Evolutionary conservation across 2,329 filamentous ascomycete species (phyloP), one percentile per base, ranked within the genome.

Genomic region (Colletotrichum tropicicola): DNA sequence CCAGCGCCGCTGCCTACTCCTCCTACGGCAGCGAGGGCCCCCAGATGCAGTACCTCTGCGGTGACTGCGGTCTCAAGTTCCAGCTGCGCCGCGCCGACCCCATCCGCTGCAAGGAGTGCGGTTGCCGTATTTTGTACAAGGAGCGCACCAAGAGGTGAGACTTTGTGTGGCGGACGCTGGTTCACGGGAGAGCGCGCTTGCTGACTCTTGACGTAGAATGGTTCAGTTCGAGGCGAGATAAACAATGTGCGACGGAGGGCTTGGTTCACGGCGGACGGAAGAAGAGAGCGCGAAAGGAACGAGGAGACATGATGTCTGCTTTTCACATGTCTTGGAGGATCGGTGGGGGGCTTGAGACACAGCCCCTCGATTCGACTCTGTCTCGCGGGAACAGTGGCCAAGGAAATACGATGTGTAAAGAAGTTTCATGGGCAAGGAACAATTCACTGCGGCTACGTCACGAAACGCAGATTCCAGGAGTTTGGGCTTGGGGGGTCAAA

Each of bases 211-310:
- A 43, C 51, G 59, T 71, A 97, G 95, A 75, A 98, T 98, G 94
- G 94, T 98, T 54, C 96, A 99, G 82, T 98, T 99, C 74, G 94
- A 99, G 84, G 96, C 96, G 54, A 89, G 95, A 80, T 98, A 67
- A 48, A 67, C 1, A 12, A 25, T 19, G 25, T 25, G 39, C 19
- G 52, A 6, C 10, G 47, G n/a, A n/a, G n/a, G n/a, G n/a, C n/a
- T n/a, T n/a, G n/a, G n/a, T 35, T 35, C 1, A 43, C n/a, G n/a
- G 17, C 17, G 7, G 8, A 23, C 7, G 19, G 39, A 19, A 21
- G 39, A 19, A 43, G 39, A 43, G 6, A 41, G 37, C 2, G 37
- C 3, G 37, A 17, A 15, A 17, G 12, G n/a, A 41, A 21, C 37
- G 37, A 6, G 37, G n/a, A n/a, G n/a, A n/a, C n/a, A 19, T 17